Conservation (phyloP, 257 asterid genomes). For the Scutellaria barbata region DNA sequence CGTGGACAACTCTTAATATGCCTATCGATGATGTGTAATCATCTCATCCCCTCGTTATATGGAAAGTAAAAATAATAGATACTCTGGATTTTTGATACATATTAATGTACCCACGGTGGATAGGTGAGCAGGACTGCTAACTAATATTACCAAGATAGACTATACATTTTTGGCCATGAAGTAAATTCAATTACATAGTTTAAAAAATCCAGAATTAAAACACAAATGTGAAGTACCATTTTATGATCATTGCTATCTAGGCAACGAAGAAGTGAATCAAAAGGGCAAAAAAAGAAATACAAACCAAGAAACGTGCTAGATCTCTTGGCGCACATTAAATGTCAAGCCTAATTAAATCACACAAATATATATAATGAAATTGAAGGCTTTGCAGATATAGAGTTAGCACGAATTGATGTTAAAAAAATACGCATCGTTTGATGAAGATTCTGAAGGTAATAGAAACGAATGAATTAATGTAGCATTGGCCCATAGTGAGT, state of each 20-base stretch:
- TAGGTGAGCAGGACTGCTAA: too few species aligned
- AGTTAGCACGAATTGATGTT: too few species aligned
- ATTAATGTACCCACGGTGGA: too few species aligned
- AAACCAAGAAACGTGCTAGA: conserved; percentile 37
- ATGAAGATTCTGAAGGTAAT: too few species aligned
- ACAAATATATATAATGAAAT: too few species aligned
- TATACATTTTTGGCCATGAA: background rate
- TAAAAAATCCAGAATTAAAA: background rate
- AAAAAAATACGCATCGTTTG: too few species aligned
- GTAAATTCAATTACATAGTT: conserved; percentile 2
- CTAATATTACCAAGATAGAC: background rate
- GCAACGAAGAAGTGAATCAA: conserved; percentile 26
- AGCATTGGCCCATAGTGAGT: conserved; percentile 40
- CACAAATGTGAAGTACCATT: conserved; percentile 30
- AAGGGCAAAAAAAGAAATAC: conserved; percentile 20
- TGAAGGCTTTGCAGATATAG: too few species aligned
- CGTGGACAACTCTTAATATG: too few species aligned
- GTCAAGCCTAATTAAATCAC: conserved; percentile 34
- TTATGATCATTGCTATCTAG: conserved; percentile 11
- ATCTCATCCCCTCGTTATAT: too few species aligned
- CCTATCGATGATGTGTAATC: too few species aligned
- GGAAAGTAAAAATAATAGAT: too few species aligned
- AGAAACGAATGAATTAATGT: conserved; percentile 38
- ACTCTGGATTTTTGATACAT: too few species aligned
- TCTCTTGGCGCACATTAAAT: conserved; percentile 31